These are phyloP conservation scores for Hypericum perforatum DNA, from an alignment of 345 rosid species.

Conservation along the genomic window DNA sequence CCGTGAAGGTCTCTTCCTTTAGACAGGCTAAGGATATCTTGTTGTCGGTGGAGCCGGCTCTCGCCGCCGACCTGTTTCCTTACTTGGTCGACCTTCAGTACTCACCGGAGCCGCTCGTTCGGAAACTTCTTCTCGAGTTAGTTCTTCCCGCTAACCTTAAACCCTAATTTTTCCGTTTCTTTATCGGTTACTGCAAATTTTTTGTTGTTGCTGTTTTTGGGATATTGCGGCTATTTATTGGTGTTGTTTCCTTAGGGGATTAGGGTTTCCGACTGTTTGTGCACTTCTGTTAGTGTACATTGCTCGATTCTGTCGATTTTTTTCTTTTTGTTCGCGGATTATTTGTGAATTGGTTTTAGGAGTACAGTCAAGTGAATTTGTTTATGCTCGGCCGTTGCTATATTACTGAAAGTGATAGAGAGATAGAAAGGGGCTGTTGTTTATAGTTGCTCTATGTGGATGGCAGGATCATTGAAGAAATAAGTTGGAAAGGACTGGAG, in stretches of 20 bases:
- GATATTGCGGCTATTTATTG: neutral
- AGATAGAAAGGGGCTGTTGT: neutral
- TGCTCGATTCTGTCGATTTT: neutral
- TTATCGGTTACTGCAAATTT: neutral
- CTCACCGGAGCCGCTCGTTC: conserved; percentile 66
- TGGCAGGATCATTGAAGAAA: conserved; percentile 75
- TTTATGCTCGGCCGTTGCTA: too few relatives aligned
- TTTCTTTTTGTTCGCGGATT: neutral
- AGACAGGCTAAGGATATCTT: conserved; percentile 69
- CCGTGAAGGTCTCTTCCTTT: conserved; percentile 81
- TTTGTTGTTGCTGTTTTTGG: neutral
- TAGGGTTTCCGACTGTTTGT: neutral
- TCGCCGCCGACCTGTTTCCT: conserved; percentile 69
- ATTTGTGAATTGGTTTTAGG: neutral
- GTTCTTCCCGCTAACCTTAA: conserved; percentile 18
- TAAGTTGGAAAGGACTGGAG: conserved; percentile 59
- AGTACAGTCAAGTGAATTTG: too few relatives aligned
- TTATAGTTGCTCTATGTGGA: conserved; percentile 8
- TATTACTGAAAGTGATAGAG: too few relatives aligned
- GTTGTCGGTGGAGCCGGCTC: conserved; percentile 50
- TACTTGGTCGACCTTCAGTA: conserved; percentile 66
- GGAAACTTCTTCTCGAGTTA: conserved; percentile 66
- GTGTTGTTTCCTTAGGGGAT: neutral
- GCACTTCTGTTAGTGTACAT: neutral
- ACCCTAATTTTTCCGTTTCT: conserved; percentile 21